Percentiles rank a stretch among this genome's conserved stretches.
Conservation (phyloP, 176 grass and related monocot genomes). For the Oryza rufipogon region DNA sequence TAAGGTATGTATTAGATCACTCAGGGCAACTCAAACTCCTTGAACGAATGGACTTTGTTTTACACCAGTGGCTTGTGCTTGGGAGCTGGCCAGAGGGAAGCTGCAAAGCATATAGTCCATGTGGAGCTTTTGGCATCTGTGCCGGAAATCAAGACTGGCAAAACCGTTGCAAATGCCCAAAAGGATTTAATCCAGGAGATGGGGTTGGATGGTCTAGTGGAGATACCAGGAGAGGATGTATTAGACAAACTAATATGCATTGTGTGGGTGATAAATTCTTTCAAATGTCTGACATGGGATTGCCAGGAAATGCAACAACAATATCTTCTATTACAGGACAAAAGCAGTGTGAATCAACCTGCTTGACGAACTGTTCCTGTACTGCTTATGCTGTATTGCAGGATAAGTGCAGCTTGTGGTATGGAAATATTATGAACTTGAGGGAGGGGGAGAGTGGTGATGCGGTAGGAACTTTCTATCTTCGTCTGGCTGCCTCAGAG, state of each 20-base stretch:
- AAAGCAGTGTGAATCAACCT: constrained; percentile 36
- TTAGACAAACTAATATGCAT: constrained; percentile 9
- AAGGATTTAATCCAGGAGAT: constrained; percentile 26
- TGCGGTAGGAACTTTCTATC: constrained; percentile 21
- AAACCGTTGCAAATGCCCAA: constrained; percentile 31
- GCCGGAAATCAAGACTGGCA: not conserved
- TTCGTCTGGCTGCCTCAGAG: constrained; percentile 56
- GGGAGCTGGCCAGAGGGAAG: not conserved
- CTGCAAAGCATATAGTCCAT: constrained; percentile 31
- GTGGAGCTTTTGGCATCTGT: constrained; percentile 46
- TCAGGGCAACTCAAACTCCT: not conserved
- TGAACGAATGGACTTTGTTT: constrained; percentile 25
- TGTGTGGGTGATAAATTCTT: constrained; percentile 48
- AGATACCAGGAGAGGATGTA: constrained; percentile 36
- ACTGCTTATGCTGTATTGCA: constrained; percentile 39
- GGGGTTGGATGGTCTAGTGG: not conserved
- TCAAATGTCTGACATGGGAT: not conserved
- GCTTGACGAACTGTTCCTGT: constrained; percentile 42
- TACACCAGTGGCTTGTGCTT: not conserved
- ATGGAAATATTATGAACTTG: constrained; percentile 39
- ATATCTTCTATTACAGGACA: not conserved
- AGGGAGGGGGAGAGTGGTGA: not conserved
- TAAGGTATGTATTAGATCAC: not conserved
- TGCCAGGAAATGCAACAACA: not conserved
- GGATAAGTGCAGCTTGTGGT: constrained; percentile 40